Base-by-base conservation (phyloP, 2,329 filamentous ascomycete genomes). In the Trichoderma arundinaceum region DNA sequence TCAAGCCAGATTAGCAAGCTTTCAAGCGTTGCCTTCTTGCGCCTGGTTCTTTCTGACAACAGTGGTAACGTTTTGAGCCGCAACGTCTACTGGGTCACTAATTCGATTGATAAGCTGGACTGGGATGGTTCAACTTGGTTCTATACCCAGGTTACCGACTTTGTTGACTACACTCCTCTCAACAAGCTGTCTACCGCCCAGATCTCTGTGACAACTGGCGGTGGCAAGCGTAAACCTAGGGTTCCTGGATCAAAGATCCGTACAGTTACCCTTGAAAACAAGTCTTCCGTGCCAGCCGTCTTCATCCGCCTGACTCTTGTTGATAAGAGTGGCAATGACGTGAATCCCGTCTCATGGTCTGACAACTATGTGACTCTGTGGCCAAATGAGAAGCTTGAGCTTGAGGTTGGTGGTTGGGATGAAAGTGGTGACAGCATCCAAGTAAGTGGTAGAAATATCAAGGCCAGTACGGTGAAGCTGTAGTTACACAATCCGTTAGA, bases 281-380 rank as follows among this genome's bases (percentile, higher is more conserved):
- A 75, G 48, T 82, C 83, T 0, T 63, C 75, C 0, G 72, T 83
- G 0, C 87, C 87, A 0, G 87, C 86, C 0, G 83, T 89, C 52
- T 89, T 89, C 67, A 69, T 89, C 8, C 77, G 81, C 1, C 62
- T 89, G 35, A 81, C 80, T 52, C 72, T 87, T 1, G 77, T 86
- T 0, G 79, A 86, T 67, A 67, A 62, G 2, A 66, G 72, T 0
- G 80, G 80, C 0, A 69, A 75, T 0, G 84, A 86, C 58, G 77
- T 87, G 0, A 68, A 80, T 4, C 84, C 86, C 0, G 79, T 86
- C 0, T 76, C 77, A 19, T 89, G 87, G 86, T 83, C 82, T 0
- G 86, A 89, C 68, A 89, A 89, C 67, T 89, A 89, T 67, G 76
- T 89, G 12, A 88, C 86, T 1, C 73, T 89, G 9, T 88, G 83